A percentile compares a stretch with the other conserved stretches of the same genome.
Evolutionary conservation across 2,329 filamentous ascomycete genomes (phyloP).

Genomic region (Fusarium temperatum): DNA sequence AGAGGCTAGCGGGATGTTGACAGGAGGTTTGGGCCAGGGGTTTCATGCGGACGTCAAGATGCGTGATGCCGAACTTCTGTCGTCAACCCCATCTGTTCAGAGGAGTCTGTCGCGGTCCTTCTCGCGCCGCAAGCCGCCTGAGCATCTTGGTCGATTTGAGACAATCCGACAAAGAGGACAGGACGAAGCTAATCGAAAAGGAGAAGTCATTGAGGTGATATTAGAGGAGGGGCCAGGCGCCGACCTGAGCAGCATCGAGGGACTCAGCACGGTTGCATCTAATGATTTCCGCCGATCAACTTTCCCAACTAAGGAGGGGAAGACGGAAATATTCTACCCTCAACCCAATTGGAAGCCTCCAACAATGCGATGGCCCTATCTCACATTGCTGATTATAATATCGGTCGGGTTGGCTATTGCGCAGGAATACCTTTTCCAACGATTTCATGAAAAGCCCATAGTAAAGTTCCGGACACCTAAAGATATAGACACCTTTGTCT

Average conservation of each 20-base stretch:
- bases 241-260: slow-evolving; percentile 63
- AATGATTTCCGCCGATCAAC: slow-evolving; percentile 50
- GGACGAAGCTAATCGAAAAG: slow-evolving; percentile 67
- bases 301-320: slow-evolving; percentile 48
- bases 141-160: slow-evolving; percentile 44
- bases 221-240: slow-evolving; percentile 53
- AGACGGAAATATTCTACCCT: slow-evolving; percentile 65
- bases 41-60: slow-evolving; percentile 59
- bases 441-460: slow-evolving; percentile 56
- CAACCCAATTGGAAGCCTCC: slow-evolving; percentile 74
- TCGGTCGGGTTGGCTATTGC: slow-evolving; percentile 61
- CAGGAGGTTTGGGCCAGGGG: slow-evolving; percentile 66
- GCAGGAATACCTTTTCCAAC: slow-evolving; percentile 65
- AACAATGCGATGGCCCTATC: slow-evolving; percentile 70
- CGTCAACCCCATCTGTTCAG: slow-evolving; percentile 44
- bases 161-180: slow-evolving; percentile 63
- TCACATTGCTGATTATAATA: slow-evolving; percentile 61
- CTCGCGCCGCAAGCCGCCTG: slow-evolving; percentile 46
- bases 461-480: slow-evolving; percentile 59
- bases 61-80: slow-evolving; percentile 60
- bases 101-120: slow-evolving; percentile 54
- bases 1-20: slow-evolving; percentile 64
- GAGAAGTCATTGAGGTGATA: slow-evolving; percentile 68
- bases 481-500: slow-evolving; percentile 60
- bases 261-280: slow-evolving; percentile 47